Conservation (phyloP, 2,329 filamentous ascomycete genomes). For the Pestalotiopsis sp. region DNA sequence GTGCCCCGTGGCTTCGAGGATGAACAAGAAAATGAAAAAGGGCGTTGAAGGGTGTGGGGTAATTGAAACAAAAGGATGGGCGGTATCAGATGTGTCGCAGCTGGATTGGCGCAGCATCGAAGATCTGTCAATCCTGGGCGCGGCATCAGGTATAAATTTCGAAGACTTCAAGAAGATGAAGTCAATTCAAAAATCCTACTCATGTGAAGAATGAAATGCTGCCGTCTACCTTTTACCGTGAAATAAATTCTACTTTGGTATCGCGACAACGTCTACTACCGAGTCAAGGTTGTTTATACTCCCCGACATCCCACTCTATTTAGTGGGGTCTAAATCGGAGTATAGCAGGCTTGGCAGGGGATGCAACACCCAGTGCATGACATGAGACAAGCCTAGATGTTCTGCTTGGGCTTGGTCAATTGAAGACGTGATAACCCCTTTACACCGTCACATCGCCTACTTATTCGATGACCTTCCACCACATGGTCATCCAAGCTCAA, state of each 20-base stretch:
- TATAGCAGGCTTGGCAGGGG: neutral
- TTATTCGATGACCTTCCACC: too few relatives aligned
- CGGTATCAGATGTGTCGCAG: slow-evolving; percentile 9
- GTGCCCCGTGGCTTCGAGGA: neutral
- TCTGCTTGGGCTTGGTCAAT: neutral
- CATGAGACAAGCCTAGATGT: neutral
- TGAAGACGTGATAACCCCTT: too few relatives aligned
- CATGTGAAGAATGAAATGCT: too few relatives aligned
- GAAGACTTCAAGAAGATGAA: neutral
- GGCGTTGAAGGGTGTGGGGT: neutral
- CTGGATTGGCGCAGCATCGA: neutral
- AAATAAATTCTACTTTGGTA: neutral
- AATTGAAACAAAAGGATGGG: neutral
- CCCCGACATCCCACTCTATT: neutral
- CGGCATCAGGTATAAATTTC: neutral
- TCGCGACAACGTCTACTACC: neutral
- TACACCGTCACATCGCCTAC: too few relatives aligned
- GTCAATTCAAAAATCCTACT: too few relatives aligned
- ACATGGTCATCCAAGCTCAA: too few relatives aligned
- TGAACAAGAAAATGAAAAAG: neutral
- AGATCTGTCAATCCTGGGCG: neutral
- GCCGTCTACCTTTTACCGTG: too few relatives aligned
- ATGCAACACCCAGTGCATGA: neutral
- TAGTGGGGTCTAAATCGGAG: neutral
- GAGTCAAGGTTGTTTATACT: neutral